A percentile compares a stretch with the other conserved stretches of the same genome.
These are phyloP conservation scores for Cupressus sempervirens DNA, from an alignment of 75 land plant genomes.

Conservation along the genomic window DNA sequence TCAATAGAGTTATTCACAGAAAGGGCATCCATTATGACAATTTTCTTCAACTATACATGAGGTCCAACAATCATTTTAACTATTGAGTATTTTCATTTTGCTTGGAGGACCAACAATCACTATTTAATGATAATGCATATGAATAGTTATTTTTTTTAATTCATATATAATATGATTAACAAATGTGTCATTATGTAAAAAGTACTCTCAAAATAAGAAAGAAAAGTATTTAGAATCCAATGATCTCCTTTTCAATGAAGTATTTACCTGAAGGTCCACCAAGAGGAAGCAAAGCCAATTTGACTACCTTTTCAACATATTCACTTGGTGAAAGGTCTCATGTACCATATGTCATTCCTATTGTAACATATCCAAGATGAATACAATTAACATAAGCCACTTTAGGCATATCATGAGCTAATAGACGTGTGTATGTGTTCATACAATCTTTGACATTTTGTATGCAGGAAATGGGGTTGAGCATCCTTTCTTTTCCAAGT, in stretches of 20 bases:
- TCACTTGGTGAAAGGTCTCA: background rate
- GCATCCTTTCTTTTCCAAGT: background rate
- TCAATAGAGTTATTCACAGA: no score
- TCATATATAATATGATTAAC: background rate
- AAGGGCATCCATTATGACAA: no score
- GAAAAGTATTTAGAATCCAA: background rate
- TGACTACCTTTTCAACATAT: background rate
- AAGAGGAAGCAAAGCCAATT: background rate
- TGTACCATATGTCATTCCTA: conserved; percentile 5
- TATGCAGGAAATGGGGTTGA: conserved; percentile 8
- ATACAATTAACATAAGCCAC: conserved; percentile 22
- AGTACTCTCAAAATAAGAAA: no score
- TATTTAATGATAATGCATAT: no score
- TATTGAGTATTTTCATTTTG: no score
- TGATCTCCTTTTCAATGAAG: background rate
- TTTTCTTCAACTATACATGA: no score
- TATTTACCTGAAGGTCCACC: background rate
- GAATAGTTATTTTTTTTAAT: no score
- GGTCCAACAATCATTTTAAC: no score
- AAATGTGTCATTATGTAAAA: no score
- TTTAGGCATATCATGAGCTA: background rate
- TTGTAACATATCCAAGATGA: conserved; percentile 27
- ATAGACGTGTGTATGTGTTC: conserved; percentile 17
- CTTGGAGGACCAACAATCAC: no score
- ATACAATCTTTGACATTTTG: conserved; percentile 14